These are phyloP conservation scores for Hypoxylon sp. DNA, from an alignment of 2,329 filamentous ascomycete species.

Conservation along the genomic window DNA sequence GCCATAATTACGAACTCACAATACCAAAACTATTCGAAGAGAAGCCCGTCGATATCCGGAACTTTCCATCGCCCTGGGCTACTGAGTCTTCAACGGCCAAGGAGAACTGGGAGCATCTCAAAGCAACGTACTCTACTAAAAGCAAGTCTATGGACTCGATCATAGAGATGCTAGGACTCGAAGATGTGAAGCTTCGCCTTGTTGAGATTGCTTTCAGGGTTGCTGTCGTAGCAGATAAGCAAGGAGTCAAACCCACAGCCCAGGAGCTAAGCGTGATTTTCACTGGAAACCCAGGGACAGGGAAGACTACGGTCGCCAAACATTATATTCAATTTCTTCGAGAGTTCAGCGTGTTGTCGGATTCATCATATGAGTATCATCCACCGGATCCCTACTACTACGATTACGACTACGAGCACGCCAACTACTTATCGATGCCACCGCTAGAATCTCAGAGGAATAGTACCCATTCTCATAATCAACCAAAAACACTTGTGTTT, in stretches of 20 bases:
- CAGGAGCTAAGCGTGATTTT: background rate
- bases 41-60: background rate
- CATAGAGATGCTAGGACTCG: slow-evolving; percentile 13
- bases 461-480: too few species aligned
- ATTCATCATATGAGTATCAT: background rate
- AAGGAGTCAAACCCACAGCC: background rate
- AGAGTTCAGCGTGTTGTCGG: background rate
- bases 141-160: background rate
- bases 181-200: slow-evolving; percentile 5
- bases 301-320: background rate
- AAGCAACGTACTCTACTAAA: background rate
- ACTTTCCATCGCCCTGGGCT: slow-evolving; percentile 9
- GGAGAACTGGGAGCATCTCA: slow-evolving; percentile 10
- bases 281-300: background rate
- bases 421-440: too few species aligned
- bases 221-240: background rate
- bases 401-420: too few species aligned
- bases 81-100: background rate
- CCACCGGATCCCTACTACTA: too few species aligned
- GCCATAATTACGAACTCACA: background rate
- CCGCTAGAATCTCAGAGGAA: too few species aligned
- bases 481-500: too few species aligned
- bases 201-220: slow-evolving; percentile 14
- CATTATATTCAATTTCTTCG: slow-evolving; percentile 5
- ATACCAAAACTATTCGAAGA: background rate